Percentiles rank a stretch among this genome's conserved stretches.
These are phyloP conservation scores for Monosporozyma solicola DNA, from an alignment of 805 yeast genomes.

Conservation along the genomic window DNA sequence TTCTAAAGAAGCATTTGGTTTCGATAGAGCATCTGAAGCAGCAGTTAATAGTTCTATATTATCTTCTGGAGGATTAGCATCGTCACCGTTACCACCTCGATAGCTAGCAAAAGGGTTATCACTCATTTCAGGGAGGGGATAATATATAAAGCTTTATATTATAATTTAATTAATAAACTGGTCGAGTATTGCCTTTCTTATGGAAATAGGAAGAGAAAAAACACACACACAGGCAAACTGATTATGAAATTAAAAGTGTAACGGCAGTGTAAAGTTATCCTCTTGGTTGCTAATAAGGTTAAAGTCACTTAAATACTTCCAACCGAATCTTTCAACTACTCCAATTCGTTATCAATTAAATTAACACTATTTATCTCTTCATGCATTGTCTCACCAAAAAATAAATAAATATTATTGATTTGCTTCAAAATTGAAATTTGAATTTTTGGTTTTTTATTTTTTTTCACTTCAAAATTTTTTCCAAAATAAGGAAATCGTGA, in stretches of 20 bases:
- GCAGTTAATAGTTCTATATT: constrained; percentile 10
- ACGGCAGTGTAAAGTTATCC: neutral
- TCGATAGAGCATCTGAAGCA: constrained; percentile 23
- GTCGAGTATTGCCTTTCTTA: neutral
- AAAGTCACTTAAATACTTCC: neutral
- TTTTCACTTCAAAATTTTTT: neutral
- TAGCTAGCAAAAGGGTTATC: constrained; percentile 29
- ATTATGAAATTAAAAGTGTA: neutral
- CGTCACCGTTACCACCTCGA: neutral
- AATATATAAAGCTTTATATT: neutral
- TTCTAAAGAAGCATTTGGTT: constrained; percentile 48
- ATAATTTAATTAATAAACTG: neutral
- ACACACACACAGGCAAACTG: neutral
- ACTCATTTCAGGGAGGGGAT: constrained; percentile 15
- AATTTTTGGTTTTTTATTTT: neutral
- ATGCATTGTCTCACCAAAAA: neutral
- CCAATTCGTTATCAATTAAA: neutral
- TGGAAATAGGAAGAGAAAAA: neutral
- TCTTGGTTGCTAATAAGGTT: neutral
- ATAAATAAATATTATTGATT: neutral
- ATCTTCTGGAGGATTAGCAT: constrained; percentile 1
- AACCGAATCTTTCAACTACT: neutral
- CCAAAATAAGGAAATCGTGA: neutral
- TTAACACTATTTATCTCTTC: neutral
- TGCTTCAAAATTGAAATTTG: neutral